Conservation (phyloP, 352 stramenopile genomes). For the Phytophthora nicotianae region DNA sequence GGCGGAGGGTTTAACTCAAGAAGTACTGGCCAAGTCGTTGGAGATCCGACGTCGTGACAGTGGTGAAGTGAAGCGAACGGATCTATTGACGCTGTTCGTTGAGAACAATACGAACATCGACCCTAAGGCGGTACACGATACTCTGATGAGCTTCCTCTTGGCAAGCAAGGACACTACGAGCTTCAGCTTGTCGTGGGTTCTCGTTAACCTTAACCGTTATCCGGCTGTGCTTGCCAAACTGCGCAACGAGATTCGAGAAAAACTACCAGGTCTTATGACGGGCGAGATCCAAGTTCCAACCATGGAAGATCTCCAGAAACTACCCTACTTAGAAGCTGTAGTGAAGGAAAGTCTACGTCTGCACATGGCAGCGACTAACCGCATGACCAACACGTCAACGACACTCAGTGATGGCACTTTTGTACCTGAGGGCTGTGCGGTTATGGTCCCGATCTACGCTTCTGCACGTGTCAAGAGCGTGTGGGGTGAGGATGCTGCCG, state of each 20-base stretch:
- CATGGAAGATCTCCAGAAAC: neutral
- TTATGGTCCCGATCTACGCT: neutral
- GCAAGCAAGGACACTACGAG: neutral
- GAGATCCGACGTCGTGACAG: conserved; percentile 17
- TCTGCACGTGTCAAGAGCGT: conserved; percentile 45
- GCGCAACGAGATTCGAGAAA: neutral
- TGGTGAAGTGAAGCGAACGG: conserved; percentile 26
- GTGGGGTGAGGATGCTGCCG: conserved; percentile 57
- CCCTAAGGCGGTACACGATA: neutral
- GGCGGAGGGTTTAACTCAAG: neutral
- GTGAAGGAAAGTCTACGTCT: neutral
- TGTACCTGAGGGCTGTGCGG: neutral
- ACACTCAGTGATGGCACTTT: neutral
- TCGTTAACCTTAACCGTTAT: neutral
- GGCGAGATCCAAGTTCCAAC: neutral
- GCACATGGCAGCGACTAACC: neutral
- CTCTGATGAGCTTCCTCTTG: neutral
- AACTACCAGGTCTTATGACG: neutral
- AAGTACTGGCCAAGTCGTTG: conserved; percentile 6
- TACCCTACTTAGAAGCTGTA: neutral
- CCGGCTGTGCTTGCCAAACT: neutral
- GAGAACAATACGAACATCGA: conserved; percentile 27
- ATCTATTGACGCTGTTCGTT: conserved; percentile 53
- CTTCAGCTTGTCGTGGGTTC: neutral
- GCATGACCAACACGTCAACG: neutral